Evolutionary conservation across 2,329 filamentous ascomycete species (phyloP).

Genomic region (Pseudogymnoascus pannorum): DNA sequence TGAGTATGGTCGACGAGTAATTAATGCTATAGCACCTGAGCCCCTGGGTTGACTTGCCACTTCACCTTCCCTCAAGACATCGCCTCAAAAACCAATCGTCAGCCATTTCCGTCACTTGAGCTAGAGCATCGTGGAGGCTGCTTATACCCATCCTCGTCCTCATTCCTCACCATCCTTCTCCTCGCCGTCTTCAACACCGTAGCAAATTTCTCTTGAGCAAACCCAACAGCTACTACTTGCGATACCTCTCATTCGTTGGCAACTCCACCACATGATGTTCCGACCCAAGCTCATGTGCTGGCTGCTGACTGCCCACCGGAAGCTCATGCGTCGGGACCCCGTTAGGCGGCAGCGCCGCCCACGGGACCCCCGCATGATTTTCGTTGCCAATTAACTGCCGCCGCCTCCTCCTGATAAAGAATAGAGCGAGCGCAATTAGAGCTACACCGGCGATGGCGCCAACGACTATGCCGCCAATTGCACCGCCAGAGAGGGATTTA

Average conservation of each 20-base stretch:
- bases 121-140: not conserved
- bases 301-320: not conserved
- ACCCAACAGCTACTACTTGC: not conserved
- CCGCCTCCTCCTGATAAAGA: slow-evolving; percentile 11
- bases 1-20: not conserved
- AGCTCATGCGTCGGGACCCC: not conserved
- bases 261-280: not conserved
- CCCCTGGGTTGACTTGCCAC: not conserved
- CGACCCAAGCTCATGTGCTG: not conserved
- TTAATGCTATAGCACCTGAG: not conserved
- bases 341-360: not conserved
- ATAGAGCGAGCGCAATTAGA: not conserved
- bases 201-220: not conserved
- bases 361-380: not conserved
- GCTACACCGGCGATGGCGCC: slow-evolving; percentile 1
- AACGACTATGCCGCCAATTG: slow-evolving; percentile 1
- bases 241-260: not conserved
- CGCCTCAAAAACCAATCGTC: not conserved
- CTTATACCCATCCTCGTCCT: not conserved
- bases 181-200: not conserved
- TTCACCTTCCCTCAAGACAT: not conserved
- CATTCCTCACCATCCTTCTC: not conserved
- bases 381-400: not conserved
- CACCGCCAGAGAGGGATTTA: slow-evolving; percentile 6
- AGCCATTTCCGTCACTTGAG: not conserved